phyloP scores from a whole-genome alignment of 768 basidiomycete genomes.

The Phylloporus sp. region DNA sequence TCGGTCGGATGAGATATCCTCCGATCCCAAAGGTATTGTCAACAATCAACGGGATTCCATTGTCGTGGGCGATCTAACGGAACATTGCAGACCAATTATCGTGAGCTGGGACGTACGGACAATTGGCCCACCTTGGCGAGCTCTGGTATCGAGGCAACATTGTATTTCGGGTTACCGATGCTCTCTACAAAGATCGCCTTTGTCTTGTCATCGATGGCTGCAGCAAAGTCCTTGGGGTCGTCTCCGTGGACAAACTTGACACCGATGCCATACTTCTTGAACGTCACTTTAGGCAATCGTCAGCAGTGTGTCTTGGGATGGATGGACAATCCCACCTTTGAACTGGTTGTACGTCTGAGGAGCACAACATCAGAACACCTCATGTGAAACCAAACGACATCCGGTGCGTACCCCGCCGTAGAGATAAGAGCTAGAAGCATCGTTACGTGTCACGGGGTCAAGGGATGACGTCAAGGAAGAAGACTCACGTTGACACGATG shows the following conservation, averaged over 20 bases:
- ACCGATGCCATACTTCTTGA: conserved; percentile 53
- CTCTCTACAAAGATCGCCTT: conserved; percentile 57
- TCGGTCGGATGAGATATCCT: conserved; percentile 52
- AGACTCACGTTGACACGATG: conserved; percentile 53
- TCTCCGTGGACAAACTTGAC: conserved; percentile 51
- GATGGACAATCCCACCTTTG: conserved; percentile 39
- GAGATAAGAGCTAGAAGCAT: conserved; percentile 39
- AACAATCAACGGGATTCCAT: conserved; percentile 60
- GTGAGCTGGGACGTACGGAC: too few species aligned
- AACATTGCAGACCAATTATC: background rate
- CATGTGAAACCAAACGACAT: background rate
- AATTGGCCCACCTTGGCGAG: conserved; percentile 46
- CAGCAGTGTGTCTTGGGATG: background rate
- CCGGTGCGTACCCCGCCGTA: conserved; percentile 52
- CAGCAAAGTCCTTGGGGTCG: conserved; percentile 44
- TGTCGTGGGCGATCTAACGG: conserved; percentile 52
- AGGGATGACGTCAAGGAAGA: background rate
- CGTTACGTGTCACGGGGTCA: background rate
- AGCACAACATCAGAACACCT: background rate
- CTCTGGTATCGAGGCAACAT: conserved; percentile 51
- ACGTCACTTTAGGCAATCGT: conserved; percentile 35
- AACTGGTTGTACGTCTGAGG: conserved; percentile 59
- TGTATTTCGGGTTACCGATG: conserved; percentile 61
- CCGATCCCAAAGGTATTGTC: conserved; percentile 65
- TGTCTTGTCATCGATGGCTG: conserved; percentile 49